These are phyloP conservation scores for Pythium volutum DNA, from an alignment of 352 stramenopile genomes.

Conservation along the genomic window DNA sequence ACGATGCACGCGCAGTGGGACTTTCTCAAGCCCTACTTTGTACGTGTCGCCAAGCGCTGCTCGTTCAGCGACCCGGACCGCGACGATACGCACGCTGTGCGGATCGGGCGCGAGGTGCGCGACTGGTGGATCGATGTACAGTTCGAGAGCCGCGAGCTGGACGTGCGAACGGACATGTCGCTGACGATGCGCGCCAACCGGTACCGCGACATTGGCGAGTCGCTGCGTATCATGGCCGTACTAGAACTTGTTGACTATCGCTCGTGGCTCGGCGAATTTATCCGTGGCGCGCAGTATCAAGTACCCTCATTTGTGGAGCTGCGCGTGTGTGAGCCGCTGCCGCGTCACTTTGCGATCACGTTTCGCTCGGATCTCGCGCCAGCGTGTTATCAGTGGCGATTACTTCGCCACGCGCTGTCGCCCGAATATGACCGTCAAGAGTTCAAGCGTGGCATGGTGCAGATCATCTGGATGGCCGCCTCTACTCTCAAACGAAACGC, in stretches of 20 bases:
- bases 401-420: slow-evolving; percentile 1
- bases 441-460: neutral
- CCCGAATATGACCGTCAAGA: neutral
- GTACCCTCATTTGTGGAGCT: slow-evolving; percentile 11
- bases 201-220: neutral
- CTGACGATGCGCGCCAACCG: slow-evolving; percentile 1
- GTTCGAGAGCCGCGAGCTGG: neutral
- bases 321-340: neutral
- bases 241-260: slow-evolving; percentile 2
- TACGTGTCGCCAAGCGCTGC: neutral
- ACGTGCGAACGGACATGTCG: neutral
- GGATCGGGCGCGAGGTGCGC: slow-evolving; percentile 4
- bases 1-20: neutral
- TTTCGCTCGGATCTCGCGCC: neutral
- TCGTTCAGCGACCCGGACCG: slow-evolving; percentile 5
- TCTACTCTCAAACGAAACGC: neutral
- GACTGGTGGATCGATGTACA: slow-evolving; percentile 13
- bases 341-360: neutral
- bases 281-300: neutral
- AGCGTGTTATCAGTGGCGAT: neutral
- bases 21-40: slow-evolving; percentile 4
- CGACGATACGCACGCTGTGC: slow-evolving; percentile 8
- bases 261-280: slow-evolving; percentile 9
- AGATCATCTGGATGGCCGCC: neutral
- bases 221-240: slow-evolving; percentile 7